Conservation (phyloP, 331 rosid genomes). For the Ulmus americana region DNA sequence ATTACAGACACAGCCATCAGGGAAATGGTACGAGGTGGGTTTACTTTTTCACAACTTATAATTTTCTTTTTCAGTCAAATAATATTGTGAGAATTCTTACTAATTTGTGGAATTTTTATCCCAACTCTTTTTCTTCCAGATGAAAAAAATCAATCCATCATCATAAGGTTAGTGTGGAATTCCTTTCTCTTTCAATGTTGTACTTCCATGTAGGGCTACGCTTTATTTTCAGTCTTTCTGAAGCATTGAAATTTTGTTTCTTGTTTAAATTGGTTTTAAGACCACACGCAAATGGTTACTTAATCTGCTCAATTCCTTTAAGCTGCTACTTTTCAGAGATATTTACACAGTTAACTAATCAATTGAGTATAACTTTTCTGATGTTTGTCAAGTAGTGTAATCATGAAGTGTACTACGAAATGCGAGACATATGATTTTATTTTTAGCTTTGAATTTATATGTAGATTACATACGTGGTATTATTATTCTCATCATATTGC, state of each 20-base stretch:
- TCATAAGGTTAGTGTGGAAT: conserved; percentile 71
- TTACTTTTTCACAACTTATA: conserved; percentile 14
- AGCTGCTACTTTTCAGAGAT: not conserved
- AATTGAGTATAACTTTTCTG: not conserved
- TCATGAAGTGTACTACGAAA: not conserved
- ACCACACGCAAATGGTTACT: too few relatives aligned
- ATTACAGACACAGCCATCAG: conserved; percentile 87
- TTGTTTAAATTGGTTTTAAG: not conserved
- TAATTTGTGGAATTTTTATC: conserved; percentile 27
- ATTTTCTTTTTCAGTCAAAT: conserved; percentile 20
- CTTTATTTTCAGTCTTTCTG: conserved; percentile 5
- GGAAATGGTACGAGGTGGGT: conserved; percentile 84
- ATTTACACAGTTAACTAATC: not conserved
- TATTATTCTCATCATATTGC: not conserved
- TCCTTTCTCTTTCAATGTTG: not conserved
- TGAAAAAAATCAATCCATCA: conserved; percentile 95
- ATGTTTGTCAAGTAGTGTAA: not conserved
- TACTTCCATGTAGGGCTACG: conserved; percentile 5
- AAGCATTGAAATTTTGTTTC: not conserved
- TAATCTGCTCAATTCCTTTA: too few relatives aligned
- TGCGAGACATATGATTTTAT: too few relatives aligned
- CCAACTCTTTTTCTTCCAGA: conserved; percentile 44
- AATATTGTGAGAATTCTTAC: conserved; percentile 16
- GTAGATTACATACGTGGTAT: not conserved
- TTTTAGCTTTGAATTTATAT: too few relatives aligned